These are phyloP conservation scores for Alternaria alternata DNA, from an alignment of 2,329 filamentous ascomycete species.

Conservation along the genomic window DNA sequence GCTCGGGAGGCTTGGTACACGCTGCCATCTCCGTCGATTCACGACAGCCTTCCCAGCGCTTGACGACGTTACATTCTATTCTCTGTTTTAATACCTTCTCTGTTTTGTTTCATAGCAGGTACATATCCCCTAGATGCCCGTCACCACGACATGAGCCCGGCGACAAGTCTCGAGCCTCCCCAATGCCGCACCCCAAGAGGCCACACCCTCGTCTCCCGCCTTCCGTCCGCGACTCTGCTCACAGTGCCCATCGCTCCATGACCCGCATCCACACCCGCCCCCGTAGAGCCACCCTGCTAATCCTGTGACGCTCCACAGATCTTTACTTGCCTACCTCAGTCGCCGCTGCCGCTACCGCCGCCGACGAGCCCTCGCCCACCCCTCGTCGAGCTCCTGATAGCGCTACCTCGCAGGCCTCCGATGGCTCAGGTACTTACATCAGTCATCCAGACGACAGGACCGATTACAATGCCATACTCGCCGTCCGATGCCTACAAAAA, in stretches of 20 bases:
- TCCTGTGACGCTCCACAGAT: slow-evolving; percentile 22
- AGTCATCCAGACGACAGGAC: slow-evolving; percentile 55
- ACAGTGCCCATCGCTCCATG: slow-evolving; percentile 18
- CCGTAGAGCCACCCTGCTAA: slow-evolving; percentile 27
- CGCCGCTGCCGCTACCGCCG: slow-evolving; percentile 20
- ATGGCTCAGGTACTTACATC: slow-evolving; percentile 59
- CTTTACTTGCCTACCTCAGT: slow-evolving; percentile 23
- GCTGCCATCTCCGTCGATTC: slow-evolving; percentile 51
- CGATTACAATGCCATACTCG: slow-evolving; percentile 61
- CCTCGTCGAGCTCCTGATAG: slow-evolving; percentile 30
- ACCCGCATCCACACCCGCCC: slow-evolving; percentile 10
- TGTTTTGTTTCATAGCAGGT: slow-evolving; percentile 40
- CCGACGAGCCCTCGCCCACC: slow-evolving; percentile 24
- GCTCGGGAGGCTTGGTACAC: slow-evolving; percentile 52
- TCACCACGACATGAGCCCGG: slow-evolving; percentile 18
- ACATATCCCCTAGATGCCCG: slow-evolving; percentile 30
- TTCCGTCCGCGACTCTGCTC: slow-evolving; percentile 12
- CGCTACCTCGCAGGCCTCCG: slow-evolving; percentile 36
- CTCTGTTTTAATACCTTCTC: slow-evolving; percentile 49
- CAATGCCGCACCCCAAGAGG: slow-evolving; percentile 26
- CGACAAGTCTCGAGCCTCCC: slow-evolving; percentile 20
- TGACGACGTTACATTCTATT: slow-evolving; percentile 45
- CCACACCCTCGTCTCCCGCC: slow-evolving; percentile 29
- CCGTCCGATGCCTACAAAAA: slow-evolving; percentile 58
- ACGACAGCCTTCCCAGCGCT: slow-evolving; percentile 49